Evolutionary conservation across 1,284 basidiomycete species (phyloP).

Genomic region (Stygiomarasmius scandens): DNA sequence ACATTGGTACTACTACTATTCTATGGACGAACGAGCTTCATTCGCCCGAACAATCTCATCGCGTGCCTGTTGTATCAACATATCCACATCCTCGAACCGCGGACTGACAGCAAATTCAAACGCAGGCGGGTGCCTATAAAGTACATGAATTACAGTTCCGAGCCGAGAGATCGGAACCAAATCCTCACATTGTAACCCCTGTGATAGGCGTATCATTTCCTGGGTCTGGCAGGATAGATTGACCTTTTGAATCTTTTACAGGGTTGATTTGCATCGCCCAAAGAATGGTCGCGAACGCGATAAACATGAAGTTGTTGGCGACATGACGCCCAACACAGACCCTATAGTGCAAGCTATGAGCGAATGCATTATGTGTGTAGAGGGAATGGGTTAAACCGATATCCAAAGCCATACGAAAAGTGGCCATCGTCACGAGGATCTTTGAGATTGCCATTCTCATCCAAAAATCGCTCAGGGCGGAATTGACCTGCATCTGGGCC

Average conservation of each 20-base stretch:
- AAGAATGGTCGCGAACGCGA: neutral
- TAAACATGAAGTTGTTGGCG: constrained; percentile 4
- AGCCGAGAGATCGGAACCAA: no score
- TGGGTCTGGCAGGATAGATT: no score
- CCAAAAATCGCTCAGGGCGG: constrained; percentile 5
- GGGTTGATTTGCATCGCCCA: neutral
- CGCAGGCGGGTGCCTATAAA: neutral
- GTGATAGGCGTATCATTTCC: no score
- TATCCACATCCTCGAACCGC: neutral
- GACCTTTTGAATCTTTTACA: no score
- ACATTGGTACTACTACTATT: no score
- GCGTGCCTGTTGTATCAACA: neutral
- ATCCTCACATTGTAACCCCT: no score
- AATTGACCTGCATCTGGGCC: constrained; percentile 5
- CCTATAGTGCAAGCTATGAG: neutral
- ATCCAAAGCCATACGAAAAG: constrained; percentile 8
- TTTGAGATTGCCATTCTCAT: neutral
- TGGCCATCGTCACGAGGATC: constrained; percentile 3
- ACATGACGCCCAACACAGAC: constrained; percentile 8
- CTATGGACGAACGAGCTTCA: no score
- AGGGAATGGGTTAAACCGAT: neutral
- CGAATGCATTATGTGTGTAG: no score
- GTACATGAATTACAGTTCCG: no score
- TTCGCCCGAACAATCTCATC: neutral
- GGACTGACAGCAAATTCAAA: neutral